phyloP scores from a whole-genome alignment of 495 filamentous ascomycete genomes.

The Lasiosphaeris hirsuta region DNA sequence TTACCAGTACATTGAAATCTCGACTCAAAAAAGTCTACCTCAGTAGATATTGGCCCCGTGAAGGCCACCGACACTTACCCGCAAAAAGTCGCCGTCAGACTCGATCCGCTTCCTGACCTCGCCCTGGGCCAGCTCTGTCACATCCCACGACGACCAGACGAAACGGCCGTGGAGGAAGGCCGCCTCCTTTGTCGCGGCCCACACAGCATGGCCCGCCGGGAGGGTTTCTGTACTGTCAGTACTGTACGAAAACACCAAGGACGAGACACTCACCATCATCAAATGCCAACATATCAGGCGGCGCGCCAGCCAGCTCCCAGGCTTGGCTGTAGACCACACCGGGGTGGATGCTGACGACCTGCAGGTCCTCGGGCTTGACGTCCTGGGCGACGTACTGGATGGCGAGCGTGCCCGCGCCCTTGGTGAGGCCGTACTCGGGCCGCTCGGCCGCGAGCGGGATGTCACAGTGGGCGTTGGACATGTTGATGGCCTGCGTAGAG shows the following conservation, averaged over 20 bases:
- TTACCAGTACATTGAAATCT: too few species aligned
- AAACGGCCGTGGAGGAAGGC: conserved; percentile 48
- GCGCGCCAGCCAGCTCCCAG: conserved; percentile 15
- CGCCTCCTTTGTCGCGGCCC: conserved; percentile 44
- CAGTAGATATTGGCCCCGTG: not conserved
- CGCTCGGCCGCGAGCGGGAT: not conserved
- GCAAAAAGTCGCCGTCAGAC: conserved; percentile 29
- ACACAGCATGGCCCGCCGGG: conserved; percentile 44
- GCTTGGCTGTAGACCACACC: conserved; percentile 33
- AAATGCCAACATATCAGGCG: conserved; percentile 16
- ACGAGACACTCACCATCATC: conserved; percentile 30
- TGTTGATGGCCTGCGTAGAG: conserved; percentile 26
- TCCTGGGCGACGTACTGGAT: conserved; percentile 32
- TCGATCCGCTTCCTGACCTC: conserved; percentile 35
- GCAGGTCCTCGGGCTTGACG: conserved; percentile 26
- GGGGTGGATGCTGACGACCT: conserved; percentile 42
- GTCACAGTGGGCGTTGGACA: conserved; percentile 6
- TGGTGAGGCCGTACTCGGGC: conserved; percentile 31
- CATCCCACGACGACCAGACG: conserved; percentile 50
- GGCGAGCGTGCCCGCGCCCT: conserved; percentile 30
- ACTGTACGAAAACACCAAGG: not conserved
- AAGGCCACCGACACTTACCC: conserved; percentile 23
- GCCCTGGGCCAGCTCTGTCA: conserved; percentile 42
- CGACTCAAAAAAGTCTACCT: too few species aligned
- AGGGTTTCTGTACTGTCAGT: conserved; percentile 29